phyloP scores from a whole-genome alignment of 1,139 yeast genomes.

The Geotrichum australiense region DNA sequence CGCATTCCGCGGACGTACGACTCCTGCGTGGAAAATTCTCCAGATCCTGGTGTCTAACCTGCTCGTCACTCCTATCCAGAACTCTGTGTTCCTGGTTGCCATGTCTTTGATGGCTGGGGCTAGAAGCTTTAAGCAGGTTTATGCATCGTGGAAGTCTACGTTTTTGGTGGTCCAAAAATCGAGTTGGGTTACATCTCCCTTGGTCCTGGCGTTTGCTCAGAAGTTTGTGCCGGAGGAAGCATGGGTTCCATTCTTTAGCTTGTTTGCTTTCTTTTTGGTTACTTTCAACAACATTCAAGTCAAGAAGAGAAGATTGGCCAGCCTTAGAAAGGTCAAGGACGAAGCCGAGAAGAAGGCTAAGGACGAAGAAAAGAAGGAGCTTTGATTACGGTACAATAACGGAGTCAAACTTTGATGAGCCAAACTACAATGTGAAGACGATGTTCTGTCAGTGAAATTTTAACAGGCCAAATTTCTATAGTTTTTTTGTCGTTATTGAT shows the following conservation, averaged over 20 bases:
- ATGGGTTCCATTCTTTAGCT: slow-evolving; percentile 80
- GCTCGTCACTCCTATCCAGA: slow-evolving; percentile 58
- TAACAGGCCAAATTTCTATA: too few species aligned
- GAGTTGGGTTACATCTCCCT: slow-evolving; percentile 58
- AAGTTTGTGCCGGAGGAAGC: slow-evolving; percentile 61
- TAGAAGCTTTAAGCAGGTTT: slow-evolving; percentile 28
- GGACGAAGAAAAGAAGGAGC: slow-evolving; percentile 10
- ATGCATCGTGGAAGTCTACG: slow-evolving; percentile 43
- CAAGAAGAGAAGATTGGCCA: slow-evolving; percentile 40
- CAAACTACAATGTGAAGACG: too few species aligned
- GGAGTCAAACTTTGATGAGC: too few species aligned
- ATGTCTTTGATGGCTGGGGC: slow-evolving; percentile 39
- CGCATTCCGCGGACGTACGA: slow-evolving; percentile 32
- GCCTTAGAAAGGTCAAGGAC: slow-evolving; percentile 25
- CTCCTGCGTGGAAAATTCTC: slow-evolving; percentile 38
- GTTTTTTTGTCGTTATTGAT: too few species aligned
- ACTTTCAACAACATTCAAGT: slow-evolving; percentile 69
- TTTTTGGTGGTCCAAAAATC: slow-evolving; percentile 53
- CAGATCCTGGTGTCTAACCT: slow-evolving; percentile 57
- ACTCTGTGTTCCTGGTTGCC: slow-evolving; percentile 49
- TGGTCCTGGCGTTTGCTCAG: slow-evolving; percentile 66
- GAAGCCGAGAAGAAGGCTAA: slow-evolving; percentile 15
- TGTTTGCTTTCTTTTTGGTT: slow-evolving; percentile 67
- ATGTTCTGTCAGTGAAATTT: too few species aligned
- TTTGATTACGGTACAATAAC: too few species aligned